A percentile compares a stretch with the other conserved stretches of the same genome.
These are phyloP conservation scores for Straminergon stramineum DNA, from an alignment of 225 moss, liverwort and hornwort genomes.

Conservation along the genomic window DNA sequence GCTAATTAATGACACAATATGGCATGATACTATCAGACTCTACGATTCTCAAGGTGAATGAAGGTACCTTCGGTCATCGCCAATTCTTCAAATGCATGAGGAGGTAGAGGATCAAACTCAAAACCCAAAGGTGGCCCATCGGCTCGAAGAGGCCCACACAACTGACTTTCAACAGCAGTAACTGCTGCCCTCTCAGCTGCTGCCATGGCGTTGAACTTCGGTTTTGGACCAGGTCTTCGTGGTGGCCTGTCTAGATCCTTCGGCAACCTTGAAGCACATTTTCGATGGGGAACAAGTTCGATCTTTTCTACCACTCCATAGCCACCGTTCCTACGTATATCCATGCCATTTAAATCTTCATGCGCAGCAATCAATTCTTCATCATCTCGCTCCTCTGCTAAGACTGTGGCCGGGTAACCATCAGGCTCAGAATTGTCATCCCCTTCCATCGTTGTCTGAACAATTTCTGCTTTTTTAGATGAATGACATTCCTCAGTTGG, in stretches of 20 bases:
- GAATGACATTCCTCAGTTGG: neutral
- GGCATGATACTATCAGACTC: neutral
- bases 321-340: neutral
- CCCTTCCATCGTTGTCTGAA: neutral
- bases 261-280: neutral
- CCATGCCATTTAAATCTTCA: neutral
- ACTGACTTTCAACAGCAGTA: slow-evolving; percentile 31
- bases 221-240: slow-evolving; percentile 16
- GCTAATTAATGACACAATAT: neutral
- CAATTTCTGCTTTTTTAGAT: neutral
- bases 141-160: slow-evolving; percentile 40
- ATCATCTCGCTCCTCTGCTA: slow-evolving; percentile 27
- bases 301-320: neutral
- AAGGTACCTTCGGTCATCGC: slow-evolving; percentile 4
- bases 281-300: neutral
- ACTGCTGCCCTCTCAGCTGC: slow-evolving; percentile 27
- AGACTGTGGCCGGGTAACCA: slow-evolving; percentile 24
- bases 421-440: slow-evolving; percentile 9
- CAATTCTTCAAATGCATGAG: slow-evolving; percentile 26
- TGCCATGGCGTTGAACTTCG: slow-evolving; percentile 1
- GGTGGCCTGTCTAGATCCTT: slow-evolving; percentile 10
- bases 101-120: slow-evolving; percentile 72
- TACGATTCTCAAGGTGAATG: neutral
- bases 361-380: slow-evolving; percentile 17
- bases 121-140: slow-evolving; percentile 66